Conservation (phyloP, 2,329 filamentous ascomycete genomes). For the Calonectria multiphialidica region DNA sequence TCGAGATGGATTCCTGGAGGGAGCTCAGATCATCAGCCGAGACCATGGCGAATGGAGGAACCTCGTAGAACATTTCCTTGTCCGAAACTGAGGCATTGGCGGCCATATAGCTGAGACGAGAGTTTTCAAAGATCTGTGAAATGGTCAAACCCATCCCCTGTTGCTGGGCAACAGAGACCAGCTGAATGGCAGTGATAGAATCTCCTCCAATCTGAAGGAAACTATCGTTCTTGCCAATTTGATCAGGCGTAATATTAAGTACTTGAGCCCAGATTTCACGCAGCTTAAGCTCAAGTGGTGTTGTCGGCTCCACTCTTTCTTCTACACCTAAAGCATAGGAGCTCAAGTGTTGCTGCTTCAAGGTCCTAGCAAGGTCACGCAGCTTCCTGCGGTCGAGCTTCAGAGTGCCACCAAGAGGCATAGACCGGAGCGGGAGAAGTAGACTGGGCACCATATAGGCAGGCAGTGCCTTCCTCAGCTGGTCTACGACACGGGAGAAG, state of each 20-base stretch:
- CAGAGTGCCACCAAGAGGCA: constrained; percentile 31
- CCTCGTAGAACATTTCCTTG: background rate
- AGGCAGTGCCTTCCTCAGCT: constrained; percentile 24
- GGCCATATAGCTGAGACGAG: background rate
- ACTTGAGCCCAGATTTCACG: constrained; percentile 25
- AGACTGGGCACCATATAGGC: constrained; percentile 30
- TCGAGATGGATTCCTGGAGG: background rate
- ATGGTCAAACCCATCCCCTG: background rate
- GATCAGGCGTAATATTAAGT: constrained; percentile 9
- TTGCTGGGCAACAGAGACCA: constrained; percentile 23
- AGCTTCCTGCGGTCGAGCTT: constrained; percentile 33
- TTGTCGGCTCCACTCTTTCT: background rate
- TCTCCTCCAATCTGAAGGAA: constrained; percentile 44
- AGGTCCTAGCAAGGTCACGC: background rate
- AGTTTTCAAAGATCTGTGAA: constrained; percentile 6
- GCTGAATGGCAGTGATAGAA: constrained; percentile 39
- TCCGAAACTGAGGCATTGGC: background rate
- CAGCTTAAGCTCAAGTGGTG: background rate
- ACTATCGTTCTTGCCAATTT: constrained; percentile 45
- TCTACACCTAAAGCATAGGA: background rate
- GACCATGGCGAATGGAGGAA: background rate
- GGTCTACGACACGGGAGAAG: background rate
- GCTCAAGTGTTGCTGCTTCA: background rate
- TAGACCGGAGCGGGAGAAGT: constrained; percentile 18
- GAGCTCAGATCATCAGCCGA: background rate